Conservation (phyloP, 345 rosid genomes). For the Hypericum perforatum region DNA sequence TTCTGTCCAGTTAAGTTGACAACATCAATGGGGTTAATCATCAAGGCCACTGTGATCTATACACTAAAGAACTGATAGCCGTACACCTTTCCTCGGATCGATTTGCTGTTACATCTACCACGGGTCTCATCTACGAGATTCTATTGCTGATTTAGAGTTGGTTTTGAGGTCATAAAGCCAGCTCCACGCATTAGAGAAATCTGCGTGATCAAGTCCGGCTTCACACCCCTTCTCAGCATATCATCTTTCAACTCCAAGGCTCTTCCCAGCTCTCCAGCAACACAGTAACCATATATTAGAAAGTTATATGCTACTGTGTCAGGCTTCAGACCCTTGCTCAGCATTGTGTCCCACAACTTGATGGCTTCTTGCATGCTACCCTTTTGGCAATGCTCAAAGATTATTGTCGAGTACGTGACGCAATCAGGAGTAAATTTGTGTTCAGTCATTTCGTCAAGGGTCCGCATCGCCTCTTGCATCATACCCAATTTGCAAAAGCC, state of each 20-base stretch:
- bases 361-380: conserved; percentile 51
- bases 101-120: too few relatives aligned
- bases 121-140: too few relatives aligned
- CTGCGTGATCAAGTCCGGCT: conserved; percentile 19
- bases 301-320: conserved; percentile 61
- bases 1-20: too few relatives aligned
- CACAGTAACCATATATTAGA: conserved; percentile 60
- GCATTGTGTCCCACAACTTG: conserved; percentile 65
- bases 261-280: conserved; percentile 41
- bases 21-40: too few relatives aligned
- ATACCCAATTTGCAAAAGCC: conserved; percentile 75
- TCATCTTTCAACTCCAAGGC: conserved; percentile 62
- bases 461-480: conserved; percentile 47
- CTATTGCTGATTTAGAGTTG: too few relatives aligned
- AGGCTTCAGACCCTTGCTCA: conserved; percentile 47
- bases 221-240: conserved; percentile 53
- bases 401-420: conserved; percentile 74
- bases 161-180: conserved; percentile 3
- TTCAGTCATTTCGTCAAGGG: conserved; percentile 46
- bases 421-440: conserved; percentile 64
- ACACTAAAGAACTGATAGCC: too few relatives aligned
- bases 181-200: conserved; percentile 12
- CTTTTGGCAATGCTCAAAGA: conserved; percentile 50
- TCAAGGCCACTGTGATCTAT: too few relatives aligned
- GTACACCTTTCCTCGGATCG: too few relatives aligned